These are phyloP conservation scores for Fomitopsis pinicola DNA, from an alignment of 1,284 basidiomycete genomes.

Conservation along the genomic window DNA sequence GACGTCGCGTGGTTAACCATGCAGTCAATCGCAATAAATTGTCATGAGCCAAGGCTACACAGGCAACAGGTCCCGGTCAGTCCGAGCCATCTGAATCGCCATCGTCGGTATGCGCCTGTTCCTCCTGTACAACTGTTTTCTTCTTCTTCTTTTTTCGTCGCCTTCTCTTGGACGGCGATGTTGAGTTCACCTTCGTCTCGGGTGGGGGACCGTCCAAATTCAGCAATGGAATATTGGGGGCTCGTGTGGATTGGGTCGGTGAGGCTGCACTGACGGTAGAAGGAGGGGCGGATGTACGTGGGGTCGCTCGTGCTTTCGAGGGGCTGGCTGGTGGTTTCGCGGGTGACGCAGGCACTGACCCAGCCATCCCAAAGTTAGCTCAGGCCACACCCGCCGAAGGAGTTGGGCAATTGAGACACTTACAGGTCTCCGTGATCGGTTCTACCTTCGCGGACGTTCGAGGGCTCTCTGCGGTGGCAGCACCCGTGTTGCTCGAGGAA, in stretches of 20 bases:
- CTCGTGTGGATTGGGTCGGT: background rate
- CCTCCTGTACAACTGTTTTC: background rate
- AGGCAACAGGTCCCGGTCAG: background rate
- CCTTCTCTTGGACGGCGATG: background rate
- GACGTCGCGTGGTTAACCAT: no score
- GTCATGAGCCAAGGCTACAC: background rate
- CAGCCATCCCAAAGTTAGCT: background rate
- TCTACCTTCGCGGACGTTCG: background rate
- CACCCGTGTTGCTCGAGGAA: background rate
- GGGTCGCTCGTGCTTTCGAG: background rate
- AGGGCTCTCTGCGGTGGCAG: background rate
- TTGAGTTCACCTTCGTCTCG: background rate
- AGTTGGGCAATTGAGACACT: background rate
- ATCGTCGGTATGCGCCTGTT: background rate
- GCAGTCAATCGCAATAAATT: background rate
- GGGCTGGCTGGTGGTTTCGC: background rate
- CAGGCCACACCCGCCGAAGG: background rate
- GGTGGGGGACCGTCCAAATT: background rate
- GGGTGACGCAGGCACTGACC: background rate
- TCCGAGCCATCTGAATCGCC: background rate
- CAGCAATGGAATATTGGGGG: background rate
- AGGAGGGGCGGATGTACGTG: background rate
- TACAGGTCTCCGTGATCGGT: background rate
- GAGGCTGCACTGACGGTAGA: background rate
- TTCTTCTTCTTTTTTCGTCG: conserved; percentile 3